phyloP scores from a whole-genome alignment of 106 monocot species.

The Acanthochlamys bracteata region DNA sequence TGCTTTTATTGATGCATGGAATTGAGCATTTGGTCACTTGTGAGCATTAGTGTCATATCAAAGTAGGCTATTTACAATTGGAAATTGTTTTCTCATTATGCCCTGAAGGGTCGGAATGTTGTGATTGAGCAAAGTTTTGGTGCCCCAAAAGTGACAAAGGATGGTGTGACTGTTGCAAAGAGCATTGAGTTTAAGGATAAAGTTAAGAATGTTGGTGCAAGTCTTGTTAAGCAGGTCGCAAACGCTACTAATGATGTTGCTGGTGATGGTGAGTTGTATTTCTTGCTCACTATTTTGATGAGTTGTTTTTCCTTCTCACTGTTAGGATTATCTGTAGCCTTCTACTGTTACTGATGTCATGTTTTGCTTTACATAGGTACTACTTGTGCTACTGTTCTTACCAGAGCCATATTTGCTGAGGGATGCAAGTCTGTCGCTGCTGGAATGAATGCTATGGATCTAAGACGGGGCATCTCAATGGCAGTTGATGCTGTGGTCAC shows the following conservation, averaged over 20 bases:
- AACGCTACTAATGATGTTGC: constrained; percentile 96
- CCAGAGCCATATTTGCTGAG: constrained; percentile 69
- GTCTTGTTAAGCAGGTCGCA: constrained; percentile 92
- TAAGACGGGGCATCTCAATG: constrained; percentile 19
- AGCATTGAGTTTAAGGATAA: constrained; percentile 95
- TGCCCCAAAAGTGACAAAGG: constrained; percentile 97
- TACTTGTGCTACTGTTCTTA: constrained; percentile 82
- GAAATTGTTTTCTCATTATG: neutral
- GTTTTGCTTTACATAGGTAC: constrained; percentile 29
- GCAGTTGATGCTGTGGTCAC: constrained; percentile 21
- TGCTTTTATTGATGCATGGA: neutral
- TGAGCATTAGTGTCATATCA: neutral
- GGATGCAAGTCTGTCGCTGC: constrained; percentile 71
- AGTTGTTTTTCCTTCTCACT: neutral
- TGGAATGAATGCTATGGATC: constrained; percentile 24
- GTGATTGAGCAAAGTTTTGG: constrained; percentile 96
- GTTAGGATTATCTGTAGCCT: neutral
- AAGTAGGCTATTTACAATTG: neutral
- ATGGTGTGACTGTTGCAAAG: constrained; percentile 99
- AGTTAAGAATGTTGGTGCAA: constrained; percentile 90
- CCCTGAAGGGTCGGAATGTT: constrained; percentile 74
- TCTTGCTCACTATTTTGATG: neutral
- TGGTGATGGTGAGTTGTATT: constrained; percentile 70
- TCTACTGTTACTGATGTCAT: neutral
- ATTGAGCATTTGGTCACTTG: too few species aligned